These are phyloP conservation scores for Candida tallmaniae DNA, from an alignment of 805 yeast genomes.

Conservation along the genomic window DNA sequence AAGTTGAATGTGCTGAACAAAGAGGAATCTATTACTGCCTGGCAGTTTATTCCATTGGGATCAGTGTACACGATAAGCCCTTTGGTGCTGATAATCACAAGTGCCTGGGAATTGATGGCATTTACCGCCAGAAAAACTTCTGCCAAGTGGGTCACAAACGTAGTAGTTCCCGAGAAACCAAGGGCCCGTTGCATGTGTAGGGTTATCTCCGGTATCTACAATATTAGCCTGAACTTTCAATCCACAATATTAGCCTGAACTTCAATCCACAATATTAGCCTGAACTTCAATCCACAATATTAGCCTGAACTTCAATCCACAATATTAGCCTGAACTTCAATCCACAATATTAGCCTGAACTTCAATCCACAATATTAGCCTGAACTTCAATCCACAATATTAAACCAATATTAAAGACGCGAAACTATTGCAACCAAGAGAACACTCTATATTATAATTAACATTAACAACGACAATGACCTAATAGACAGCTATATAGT, in stretches of 20 bases:
- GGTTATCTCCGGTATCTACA: background rate
- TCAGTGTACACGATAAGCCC: constrained; percentile 34
- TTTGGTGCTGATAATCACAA: constrained; percentile 26
- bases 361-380: too few relatives aligned
- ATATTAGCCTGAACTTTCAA: background rate
- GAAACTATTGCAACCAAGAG: too few relatives aligned
- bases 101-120: constrained; percentile 29
- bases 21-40: constrained; percentile 32
- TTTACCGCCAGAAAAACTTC: constrained; percentile 31
- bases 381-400: too few relatives aligned
- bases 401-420: background rate
- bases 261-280: too few relatives aligned
- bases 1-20: constrained; percentile 29
- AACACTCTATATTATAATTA: too few relatives aligned
- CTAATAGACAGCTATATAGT: constrained; percentile 82
- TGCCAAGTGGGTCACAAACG: constrained; percentile 34
- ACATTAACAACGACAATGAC: too few relatives aligned
- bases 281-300: too few relatives aligned
- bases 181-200: too few relatives aligned
- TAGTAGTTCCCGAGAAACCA: constrained; percentile 16
- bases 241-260: too few relatives aligned
- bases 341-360: too few relatives aligned
- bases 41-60: constrained; percentile 31
- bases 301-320: too few relatives aligned
- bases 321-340: too few relatives aligned